Percentiles rank a stretch among this genome's conserved stretches.
These are phyloP conservation scores for Luffa aegyptiaca DNA, from an alignment of 306 rosid genomes.

Conservation along the genomic window DNA sequence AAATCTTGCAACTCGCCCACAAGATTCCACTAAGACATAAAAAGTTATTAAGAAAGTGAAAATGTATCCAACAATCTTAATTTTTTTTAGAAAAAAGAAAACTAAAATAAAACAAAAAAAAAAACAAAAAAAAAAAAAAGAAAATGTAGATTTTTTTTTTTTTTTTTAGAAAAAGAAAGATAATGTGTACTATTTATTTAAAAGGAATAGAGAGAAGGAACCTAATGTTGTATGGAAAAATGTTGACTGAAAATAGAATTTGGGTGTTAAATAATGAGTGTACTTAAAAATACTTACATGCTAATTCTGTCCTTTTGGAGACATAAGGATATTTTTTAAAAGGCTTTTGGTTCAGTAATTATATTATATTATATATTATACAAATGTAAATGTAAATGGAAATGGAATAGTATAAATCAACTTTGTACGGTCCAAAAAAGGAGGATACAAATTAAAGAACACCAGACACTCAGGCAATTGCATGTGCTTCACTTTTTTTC, in stretches of 20 bases:
- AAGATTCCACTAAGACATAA: no score
- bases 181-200: neutral
- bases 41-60: no score
- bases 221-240: neutral
- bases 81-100: no score
- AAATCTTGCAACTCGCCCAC: no score
- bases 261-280: neutral
- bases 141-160: no score
- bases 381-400: neutral
- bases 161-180: neutral
- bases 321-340: neutral
- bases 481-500: neutral
- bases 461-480: neutral
- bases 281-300: conserved; percentile 4
- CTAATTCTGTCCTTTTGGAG: conserved; percentile 2
- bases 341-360: neutral
- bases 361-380: neutral
- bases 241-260: neutral
- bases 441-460: conserved; percentile 2
- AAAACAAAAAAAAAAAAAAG: no score
- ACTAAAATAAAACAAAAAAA: no score
- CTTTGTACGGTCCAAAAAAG: conserved; percentile 9
- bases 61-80: no score
- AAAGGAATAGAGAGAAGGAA: neutral
- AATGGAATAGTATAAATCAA: conserved; percentile 9